phyloP scores from a whole-genome alignment of 305 asterid species.

The Fraxinus greggii region DNA sequence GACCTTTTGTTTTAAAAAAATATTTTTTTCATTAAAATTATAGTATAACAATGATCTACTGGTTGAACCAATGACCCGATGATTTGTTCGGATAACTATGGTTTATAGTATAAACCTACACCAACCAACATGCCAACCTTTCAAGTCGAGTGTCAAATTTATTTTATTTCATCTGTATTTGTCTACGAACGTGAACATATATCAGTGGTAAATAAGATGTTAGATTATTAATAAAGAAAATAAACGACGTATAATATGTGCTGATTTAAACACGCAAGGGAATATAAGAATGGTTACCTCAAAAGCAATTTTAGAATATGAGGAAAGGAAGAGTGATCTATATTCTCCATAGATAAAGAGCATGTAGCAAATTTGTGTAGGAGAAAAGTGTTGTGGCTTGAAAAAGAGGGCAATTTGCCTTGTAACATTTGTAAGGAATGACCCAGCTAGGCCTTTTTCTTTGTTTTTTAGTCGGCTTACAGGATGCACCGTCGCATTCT shows the following conservation, averaged over 20 bases:
- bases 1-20: too few relatives aligned
- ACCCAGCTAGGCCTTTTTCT: background rate
- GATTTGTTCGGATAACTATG: too few relatives aligned
- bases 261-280: background rate
- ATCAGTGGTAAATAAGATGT: background rate
- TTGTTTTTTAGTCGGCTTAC: conserved; percentile 19
- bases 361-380: background rate
- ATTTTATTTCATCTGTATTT: background rate
- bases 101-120: background rate
- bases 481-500: conserved; percentile 61
- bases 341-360: background rate
- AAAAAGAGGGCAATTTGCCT: conserved; percentile 18
- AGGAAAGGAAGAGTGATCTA: background rate
- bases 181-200: background rate
- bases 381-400: background rate
- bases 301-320: background rate
- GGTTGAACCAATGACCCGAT: too few relatives aligned
- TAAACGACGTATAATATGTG: background rate
- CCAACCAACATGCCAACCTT: conserved; percentile 20
- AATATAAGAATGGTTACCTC: background rate
- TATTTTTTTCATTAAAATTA: too few relatives aligned
- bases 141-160: conserved; percentile 28
- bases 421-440: conserved; percentile 22
- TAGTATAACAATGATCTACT: too few relatives aligned
- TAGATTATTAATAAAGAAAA: background rate